Percentiles rank a stretch among this genome's conserved stretches.
phyloP scores from a whole-genome alignment of 441 rosid genomes.

The Populus hybrid region DNA sequence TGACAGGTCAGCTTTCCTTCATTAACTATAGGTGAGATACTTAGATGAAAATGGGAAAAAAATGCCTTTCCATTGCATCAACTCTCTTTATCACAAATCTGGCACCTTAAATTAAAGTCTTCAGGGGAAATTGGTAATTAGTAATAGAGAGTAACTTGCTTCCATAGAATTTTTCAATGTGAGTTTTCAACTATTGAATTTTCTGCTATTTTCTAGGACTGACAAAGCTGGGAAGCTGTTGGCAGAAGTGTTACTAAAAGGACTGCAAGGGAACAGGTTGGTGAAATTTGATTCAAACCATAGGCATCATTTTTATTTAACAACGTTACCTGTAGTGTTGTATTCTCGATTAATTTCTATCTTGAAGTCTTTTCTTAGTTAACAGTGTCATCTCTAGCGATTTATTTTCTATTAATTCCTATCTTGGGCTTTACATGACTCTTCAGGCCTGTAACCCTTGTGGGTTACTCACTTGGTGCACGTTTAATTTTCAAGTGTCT shows the following conservation, averaged over 20 bases:
- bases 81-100: not conserved
- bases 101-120: not conserved
- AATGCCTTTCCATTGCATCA: slow-evolving; percentile 6
- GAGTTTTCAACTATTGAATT: slow-evolving; percentile 4
- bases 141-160: not conserved
- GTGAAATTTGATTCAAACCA: not conserved
- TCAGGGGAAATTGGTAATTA: not conserved
- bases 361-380: not conserved
- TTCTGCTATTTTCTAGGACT: slow-evolving; percentile 44
- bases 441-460: slow-evolving; percentile 84
- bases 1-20: slow-evolving; percentile 56
- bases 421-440: slow-evolving; percentile 13
- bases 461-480: slow-evolving; percentile 95
- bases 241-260: slow-evolving; percentile 78
- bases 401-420: slow-evolving; percentile 7
- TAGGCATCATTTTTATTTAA: not conserved
- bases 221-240: slow-evolving; percentile 88
- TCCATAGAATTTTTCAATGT: not conserved
- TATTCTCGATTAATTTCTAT: not conserved
- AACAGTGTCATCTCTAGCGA: not conserved
- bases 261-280: slow-evolving; percentile 91
- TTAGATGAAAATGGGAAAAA: slow-evolving; percentile 13
- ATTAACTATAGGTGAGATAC: slow-evolving; percentile 9
- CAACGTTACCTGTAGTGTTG: not conserved
- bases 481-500: slow-evolving; percentile 86